Evolutionary conservation across 2,329 filamentous ascomycete species (phyloP).

Genomic region (Ophiocordyceps polyrhachis-furcata): DNA sequence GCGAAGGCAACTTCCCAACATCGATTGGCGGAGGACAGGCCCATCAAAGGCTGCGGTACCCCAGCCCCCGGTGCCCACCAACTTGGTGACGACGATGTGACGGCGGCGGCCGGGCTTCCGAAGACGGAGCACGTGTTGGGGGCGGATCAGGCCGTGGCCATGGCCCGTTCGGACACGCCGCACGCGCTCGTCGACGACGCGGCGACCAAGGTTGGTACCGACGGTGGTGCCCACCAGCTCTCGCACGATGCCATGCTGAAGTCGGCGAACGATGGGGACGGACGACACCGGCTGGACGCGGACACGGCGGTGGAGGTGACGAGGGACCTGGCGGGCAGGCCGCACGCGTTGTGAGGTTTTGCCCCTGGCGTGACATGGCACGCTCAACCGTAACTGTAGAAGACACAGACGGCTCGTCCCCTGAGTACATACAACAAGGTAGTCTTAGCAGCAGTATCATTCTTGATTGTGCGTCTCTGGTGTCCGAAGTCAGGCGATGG

Average conservation of each 20-base stretch:
- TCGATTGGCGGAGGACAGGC: constrained; percentile 1
- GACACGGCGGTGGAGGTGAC: not conserved
- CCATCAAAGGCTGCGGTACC: not conserved
- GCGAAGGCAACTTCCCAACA: not conserved
- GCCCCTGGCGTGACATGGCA: too few relatives aligned
- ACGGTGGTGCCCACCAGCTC: not conserved
- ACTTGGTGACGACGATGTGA: constrained; percentile 2
- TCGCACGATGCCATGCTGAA: not conserved
- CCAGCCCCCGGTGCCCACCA: not conserved
- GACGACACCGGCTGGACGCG: not conserved
- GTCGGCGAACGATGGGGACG: not conserved
- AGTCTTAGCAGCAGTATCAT: too few relatives aligned
- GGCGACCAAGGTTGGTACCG: not conserved
- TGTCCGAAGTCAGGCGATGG: too few relatives aligned
- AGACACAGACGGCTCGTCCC: too few relatives aligned
- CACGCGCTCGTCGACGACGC: constrained; percentile 3
- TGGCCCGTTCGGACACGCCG: not conserved
- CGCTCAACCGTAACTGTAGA: too few relatives aligned
- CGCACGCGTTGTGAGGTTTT: not conserved
- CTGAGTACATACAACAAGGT: too few relatives aligned
- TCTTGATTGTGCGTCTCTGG: too few relatives aligned
- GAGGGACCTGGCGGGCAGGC: not conserved
- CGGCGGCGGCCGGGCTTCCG: not conserved
- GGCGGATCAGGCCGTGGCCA: not conserved
- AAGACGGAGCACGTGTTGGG: constrained; percentile 1